phyloP scores from a whole-genome alignment of 495 filamentous ascomycete species.

The Aspergillus steynii region DNA sequence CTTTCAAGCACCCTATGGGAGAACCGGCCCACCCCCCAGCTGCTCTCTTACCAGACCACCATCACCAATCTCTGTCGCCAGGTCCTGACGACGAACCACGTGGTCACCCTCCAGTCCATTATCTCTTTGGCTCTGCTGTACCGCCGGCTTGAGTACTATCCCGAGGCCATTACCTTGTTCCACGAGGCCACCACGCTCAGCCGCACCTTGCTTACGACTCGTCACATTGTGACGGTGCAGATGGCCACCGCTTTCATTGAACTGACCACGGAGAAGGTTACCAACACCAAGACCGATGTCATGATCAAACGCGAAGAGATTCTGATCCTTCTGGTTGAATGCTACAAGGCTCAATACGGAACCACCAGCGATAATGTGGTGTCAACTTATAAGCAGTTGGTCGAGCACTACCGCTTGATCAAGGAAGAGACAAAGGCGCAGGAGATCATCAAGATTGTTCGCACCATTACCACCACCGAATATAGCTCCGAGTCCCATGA shows the following conservation, averaged over 20 bases:
- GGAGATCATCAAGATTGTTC: constrained; percentile 12
- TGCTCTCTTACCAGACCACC: constrained; percentile 30
- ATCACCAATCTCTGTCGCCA: constrained; percentile 31
- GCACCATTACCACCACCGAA: constrained; percentile 14
- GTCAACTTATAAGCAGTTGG: constrained; percentile 28
- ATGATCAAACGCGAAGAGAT: constrained; percentile 39
- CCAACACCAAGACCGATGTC: constrained; percentile 36
- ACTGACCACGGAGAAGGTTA: constrained; percentile 27
- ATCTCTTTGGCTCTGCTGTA: constrained; percentile 22
- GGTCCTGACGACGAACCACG: constrained; percentile 29
- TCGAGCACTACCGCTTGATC: constrained; percentile 34
- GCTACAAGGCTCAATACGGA: constrained; percentile 38
- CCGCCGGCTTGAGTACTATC: constrained; percentile 13
- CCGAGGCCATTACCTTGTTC: constrained; percentile 17
- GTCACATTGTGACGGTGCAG: constrained; percentile 36
- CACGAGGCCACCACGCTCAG: constrained; percentile 30
- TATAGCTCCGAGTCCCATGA: constrained; percentile 8
- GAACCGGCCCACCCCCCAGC: constrained; percentile 27
- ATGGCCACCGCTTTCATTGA: constrained; percentile 36
- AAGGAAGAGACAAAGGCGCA: constrained; percentile 24
- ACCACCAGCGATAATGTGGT: constrained; percentile 36
- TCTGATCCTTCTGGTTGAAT: constrained; percentile 32
- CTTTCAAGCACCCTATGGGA: constrained; percentile 36
- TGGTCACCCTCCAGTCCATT: constrained; percentile 23
- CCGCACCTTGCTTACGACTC: constrained; percentile 29